phyloP scores from a whole-genome alignment of 2,329 filamentous ascomycete genomes.

The Lachnellula willkommii region DNA sequence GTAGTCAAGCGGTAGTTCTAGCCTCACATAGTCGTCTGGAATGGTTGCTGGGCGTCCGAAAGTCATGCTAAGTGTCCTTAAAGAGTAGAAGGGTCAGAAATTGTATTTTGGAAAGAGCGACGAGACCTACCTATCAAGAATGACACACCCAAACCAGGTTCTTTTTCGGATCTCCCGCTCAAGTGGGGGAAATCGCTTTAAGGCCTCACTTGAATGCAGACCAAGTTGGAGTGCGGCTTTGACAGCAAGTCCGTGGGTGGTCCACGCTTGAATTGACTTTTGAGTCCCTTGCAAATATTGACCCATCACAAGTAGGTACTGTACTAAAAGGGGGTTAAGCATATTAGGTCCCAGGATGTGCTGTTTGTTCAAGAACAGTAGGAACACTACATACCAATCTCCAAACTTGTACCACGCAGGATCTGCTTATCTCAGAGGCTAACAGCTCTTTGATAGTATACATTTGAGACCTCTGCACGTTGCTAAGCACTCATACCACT shows the following conservation, averaged over 20 bases:
- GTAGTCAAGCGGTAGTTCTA: no score
- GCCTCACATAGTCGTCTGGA: no score
- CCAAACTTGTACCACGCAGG: conserved; percentile 38
- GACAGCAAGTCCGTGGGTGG: conserved; percentile 47
- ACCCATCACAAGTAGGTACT: conserved; percentile 44
- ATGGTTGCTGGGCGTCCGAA: no score
- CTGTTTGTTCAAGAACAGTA: no score
- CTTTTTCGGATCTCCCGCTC: conserved; percentile 44
- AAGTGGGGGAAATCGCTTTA: conserved; percentile 33
- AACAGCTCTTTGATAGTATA: conserved; percentile 41
- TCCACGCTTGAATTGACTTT: conserved; percentile 49
- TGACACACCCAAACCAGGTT: conserved; percentile 45
- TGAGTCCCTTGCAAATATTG: conserved; percentile 51
- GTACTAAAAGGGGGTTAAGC: conserved; percentile 32
- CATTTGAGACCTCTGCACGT: conserved; percentile 37
- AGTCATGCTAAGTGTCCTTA: no score
- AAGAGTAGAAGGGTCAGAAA: no score
- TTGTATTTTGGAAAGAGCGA: no score
- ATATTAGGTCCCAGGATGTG: background rate
- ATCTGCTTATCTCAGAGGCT: conserved; percentile 40
- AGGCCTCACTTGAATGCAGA: conserved; percentile 41
- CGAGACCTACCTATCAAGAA: background rate
- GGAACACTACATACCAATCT: conserved; percentile 33
- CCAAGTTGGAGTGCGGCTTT: conserved; percentile 47
- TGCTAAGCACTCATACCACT: conserved; percentile 31